phyloP scores from a whole-genome alignment of 2,329 filamentous ascomycete genomes.

The Xylariomycetidae sp. region DNA sequence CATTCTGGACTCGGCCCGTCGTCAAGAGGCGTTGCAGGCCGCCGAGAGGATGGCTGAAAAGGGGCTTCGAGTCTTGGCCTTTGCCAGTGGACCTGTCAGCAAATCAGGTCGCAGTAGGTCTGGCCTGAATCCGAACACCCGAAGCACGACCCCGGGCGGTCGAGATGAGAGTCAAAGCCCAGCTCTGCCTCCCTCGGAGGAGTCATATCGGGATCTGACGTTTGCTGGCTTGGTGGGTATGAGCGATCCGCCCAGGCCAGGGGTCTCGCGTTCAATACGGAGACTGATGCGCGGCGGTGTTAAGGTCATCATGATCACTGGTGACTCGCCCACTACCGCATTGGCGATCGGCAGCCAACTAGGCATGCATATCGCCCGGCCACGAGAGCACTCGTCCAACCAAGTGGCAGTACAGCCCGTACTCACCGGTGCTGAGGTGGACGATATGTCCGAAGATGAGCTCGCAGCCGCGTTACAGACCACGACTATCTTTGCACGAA shows the following conservation, averaged over 20 bases:
- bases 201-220: constrained; percentile 73
- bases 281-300: constrained; percentile 90
- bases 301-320: constrained; percentile 98
- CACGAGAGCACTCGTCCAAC: constrained; percentile 45
- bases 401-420: constrained; percentile 63
- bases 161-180: constrained; percentile 32
- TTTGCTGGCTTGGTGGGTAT: constrained; percentile 94
- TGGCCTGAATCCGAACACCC: constrained; percentile 28
- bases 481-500: constrained; percentile 92
- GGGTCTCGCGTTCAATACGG: constrained; percentile 82
- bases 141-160: constrained; percentile 47
- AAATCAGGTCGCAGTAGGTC: constrained; percentile 38
- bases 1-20: constrained; percentile 69
- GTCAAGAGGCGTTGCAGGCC: constrained; percentile 68
- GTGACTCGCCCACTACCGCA: constrained; percentile 90
- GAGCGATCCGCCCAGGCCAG: constrained; percentile 90
- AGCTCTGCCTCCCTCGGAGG: constrained; percentile 50
- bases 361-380: constrained; percentile 74
- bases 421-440: constrained; percentile 84
- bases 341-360: constrained; percentile 89
- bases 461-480: constrained; percentile 78
- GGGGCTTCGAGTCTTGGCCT: constrained; percentile 84
- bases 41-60: constrained; percentile 84
- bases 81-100: constrained; percentile 74
- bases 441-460: constrained; percentile 80